Evolutionary conservation across 1,284 basidiomycete genomes (phyloP).

Genomic region (Cutaneotrichosporon curvatum): DNA sequence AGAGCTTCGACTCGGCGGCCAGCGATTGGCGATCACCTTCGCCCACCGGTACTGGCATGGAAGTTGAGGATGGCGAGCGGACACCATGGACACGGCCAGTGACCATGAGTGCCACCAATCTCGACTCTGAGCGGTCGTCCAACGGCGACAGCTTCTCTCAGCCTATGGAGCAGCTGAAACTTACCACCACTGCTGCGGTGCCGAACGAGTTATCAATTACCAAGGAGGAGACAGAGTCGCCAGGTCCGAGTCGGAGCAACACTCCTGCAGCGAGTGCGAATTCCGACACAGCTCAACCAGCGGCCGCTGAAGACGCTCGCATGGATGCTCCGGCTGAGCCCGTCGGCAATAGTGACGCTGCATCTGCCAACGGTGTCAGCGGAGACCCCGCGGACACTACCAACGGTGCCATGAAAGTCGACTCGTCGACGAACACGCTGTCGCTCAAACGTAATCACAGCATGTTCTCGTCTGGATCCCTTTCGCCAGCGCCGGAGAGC

Average conservation of each 20-base stretch:
- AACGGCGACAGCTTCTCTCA: conserved; percentile 33
- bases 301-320: too few relatives aligned
- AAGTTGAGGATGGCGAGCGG: background rate
- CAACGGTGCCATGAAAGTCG: background rate
- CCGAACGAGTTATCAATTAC: background rate
- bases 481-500: background rate
- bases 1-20: conserved; percentile 26
- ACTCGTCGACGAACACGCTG: background rate
- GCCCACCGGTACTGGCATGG: conserved; percentile 12
- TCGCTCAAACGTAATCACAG: background rate
- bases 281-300: background rate
- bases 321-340: too few relatives aligned
- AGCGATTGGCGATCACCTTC: conserved; percentile 9
- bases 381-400: too few relatives aligned
- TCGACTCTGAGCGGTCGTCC: conserved; percentile 19
- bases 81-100: conserved; percentile 25
- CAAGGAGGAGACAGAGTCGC: background rate
- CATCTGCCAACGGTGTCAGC: background rate
- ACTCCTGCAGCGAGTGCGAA: background rate
- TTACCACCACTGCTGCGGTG: conserved; percentile 11
- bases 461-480: background rate
- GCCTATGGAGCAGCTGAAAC: conserved; percentile 31
- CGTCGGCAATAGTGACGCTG: background rate
- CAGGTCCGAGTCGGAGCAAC: background rate
- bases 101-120: conserved; percentile 34